phyloP scores from a whole-genome alignment of 768 basidiomycete species.

The Leucogyrophana mollusca region DNA sequence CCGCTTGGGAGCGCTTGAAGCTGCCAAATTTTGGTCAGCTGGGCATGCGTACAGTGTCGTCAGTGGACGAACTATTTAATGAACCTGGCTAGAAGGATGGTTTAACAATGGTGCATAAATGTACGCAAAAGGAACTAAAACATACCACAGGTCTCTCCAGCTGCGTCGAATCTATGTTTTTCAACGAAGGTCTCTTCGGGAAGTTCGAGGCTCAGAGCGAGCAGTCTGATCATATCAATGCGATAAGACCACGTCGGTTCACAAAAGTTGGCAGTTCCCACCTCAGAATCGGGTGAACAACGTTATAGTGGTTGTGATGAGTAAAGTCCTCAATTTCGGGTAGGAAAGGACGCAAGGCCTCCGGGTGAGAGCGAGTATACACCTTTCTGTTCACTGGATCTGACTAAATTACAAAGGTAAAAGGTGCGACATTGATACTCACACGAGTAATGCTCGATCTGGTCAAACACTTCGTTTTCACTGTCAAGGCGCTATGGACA shows the following conservation, averaged over 20 bases:
- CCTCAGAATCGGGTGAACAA: conserved; percentile 26
- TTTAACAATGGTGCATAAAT: not conserved
- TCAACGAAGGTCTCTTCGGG: conserved; percentile 33
- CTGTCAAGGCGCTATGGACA: conserved; percentile 27
- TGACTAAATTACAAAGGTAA: not conserved
- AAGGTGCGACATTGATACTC: not conserved
- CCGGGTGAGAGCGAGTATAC: conserved; percentile 24
- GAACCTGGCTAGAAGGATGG: conserved; percentile 27
- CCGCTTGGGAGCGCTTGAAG: conserved; percentile 24
- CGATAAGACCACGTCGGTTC: not conserved
- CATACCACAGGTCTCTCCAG: conserved; percentile 29
- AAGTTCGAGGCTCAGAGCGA: conserved; percentile 32
- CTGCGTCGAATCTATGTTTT: conserved; percentile 23
- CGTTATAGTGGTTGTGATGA: conserved; percentile 25
- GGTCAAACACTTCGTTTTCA: conserved; percentile 33
- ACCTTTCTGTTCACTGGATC: conserved; percentile 25
- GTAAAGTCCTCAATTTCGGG: conserved; percentile 30
- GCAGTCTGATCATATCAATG: conserved; percentile 19
- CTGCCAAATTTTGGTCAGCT: conserved; percentile 10
- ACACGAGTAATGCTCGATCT: conserved; percentile 32
- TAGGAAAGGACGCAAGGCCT: conserved; percentile 24
- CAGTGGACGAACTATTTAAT: conserved; percentile 34
- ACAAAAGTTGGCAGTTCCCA: conserved; percentile 4
- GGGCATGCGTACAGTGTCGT: too few relatives aligned
- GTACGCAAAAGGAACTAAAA: not conserved